phyloP scores from a whole-genome alignment of 371 early-diverging fungal genomes.

The Chytridium lagenaria region DNA sequence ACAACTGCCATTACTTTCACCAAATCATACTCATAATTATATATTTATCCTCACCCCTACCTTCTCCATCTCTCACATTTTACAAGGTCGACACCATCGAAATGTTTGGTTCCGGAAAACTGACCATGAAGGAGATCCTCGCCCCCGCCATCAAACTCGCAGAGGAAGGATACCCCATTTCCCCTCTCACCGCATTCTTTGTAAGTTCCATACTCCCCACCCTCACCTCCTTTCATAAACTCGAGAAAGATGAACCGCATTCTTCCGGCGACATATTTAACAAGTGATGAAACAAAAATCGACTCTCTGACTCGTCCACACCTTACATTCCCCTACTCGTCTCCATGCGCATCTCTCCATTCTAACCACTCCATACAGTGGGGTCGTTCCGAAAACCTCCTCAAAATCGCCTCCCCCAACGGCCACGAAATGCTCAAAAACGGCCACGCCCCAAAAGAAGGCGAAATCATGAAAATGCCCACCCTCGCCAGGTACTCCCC shows the following conservation, averaged over 20 bases:
- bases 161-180: conserved; percentile 68
- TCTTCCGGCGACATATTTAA: no score
- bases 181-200: conserved; percentile 30
- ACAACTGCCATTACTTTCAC: not conserved
- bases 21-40: no score
- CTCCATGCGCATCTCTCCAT: no score
- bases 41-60: no score
- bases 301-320: no score
- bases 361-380: no score
- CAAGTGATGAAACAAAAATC: no score
- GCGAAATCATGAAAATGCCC: conserved; percentile 69
- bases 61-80: not conserved
- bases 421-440: conserved; percentile 64
- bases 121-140: conserved; percentile 66
- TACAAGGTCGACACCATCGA: conserved; percentile 72
- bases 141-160: conserved; percentile 75
- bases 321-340: no score
- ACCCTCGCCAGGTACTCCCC: conserved; percentile 56
- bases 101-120: conserved; percentile 73
- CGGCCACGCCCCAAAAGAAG: conserved; percentile 68
- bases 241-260: no score
- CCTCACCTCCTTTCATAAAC: no score
- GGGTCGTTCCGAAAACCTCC: conserved; percentile 53
- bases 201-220: conserved; percentile 42
- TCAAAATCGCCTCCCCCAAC: conserved; percentile 58